Base-by-base conservation (phyloP, 306 rosid genomes). In the Comarum palustre region DNA sequence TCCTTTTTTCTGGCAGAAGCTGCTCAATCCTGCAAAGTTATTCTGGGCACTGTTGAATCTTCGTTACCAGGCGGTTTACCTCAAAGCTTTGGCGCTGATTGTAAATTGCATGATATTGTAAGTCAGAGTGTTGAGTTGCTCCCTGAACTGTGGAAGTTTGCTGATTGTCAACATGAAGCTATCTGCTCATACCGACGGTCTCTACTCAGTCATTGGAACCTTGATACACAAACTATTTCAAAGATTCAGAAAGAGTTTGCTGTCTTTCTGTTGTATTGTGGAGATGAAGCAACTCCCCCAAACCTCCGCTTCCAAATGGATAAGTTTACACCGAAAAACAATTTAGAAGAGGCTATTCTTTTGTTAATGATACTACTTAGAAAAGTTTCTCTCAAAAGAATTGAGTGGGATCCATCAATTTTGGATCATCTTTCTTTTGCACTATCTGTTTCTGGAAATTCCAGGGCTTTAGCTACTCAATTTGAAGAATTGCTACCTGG, bases 351-450 rank as follows among this genome's bases (percentile, higher is more conserved):
- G 86, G 96, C 99, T 77, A 88, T 91, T 80, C 96, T 95, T 73
- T 83, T 95, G 74, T 79, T 95, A 39, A 88, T 91, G 91, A 90
- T 95, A 76, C 85, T 95, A 75, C 76, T 87, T 47, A 91, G 90
- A 79, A 88, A 88, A 79, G 66, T 77, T 19, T 58, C 82, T 77
- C 82, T 87, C 6, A 84, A 78, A 57, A 87, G 79, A 89, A 90
- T 91, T 81, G 81, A 87, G 72, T 88, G 93, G 99, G 99, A 95
- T 86, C 96, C 95, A 31, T 95, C 97, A 77, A 90, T 91, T 81
- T 71, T 95, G 83, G 96, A 95, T 75, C 97, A 91, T 78, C 99
- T 95, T 70, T 84, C 96, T 27, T 95, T 86, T 87, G 96, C 97
- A 68, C 71, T 91, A 32, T 85, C 96, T 43, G 81, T 95, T 78